Base-by-base conservation (phyloP, 495 filamentous ascomycete species). In the Tricharina praecox region DNA sequence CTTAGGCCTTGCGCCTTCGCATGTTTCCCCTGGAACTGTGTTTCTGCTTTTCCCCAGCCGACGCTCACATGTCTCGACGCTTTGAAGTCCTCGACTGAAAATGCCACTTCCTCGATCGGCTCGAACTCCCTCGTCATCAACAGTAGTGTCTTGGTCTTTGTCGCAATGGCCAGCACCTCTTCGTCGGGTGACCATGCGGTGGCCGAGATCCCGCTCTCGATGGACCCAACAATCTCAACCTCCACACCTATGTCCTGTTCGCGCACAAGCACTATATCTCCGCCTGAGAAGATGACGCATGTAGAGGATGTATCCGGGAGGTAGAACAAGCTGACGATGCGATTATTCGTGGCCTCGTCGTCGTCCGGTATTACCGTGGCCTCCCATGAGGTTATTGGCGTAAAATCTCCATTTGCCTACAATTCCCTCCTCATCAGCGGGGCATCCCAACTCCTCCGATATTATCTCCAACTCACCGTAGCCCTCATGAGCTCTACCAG, bases 21-120 rank as follows among this genome's bases (percentile, higher is more conserved):
- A 56, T 85, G 77, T 59, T 83, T 86, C 41, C 90, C 90, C 59
- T 93, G 81, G 58, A 97, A 97, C 64, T 97, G 90, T 4, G 90
- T 97, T 64, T 97, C 90, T 60, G 80, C 78, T 68, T 96, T 96
- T 50, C 90, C 90, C 90, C 90, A 97, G 44, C 90, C 90, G 19
- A 97, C 90, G 16, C 86, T 93, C 35, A 97, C 90, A 73, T 97
- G 90, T 61, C 82, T 85, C 1, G 90, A 96, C 1, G 76, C 72
- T 56, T 85, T 78, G 46, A 94, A 67, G 63, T 97, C 90, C 20
- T 85, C 80, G 3, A 66, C 55, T 3, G 72, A 71, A 53, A 94
- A 77, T 10, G 69, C 69, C 49, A 82, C 70, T 55, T 82, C 78
- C 4, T 76, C 70, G 45, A 92, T 73, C 55, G 78, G 78, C 57